These are phyloP conservation scores for Catunica adiposa DNA, from an alignment of 2,329 filamentous ascomycete species.

Conservation along the genomic window DNA sequence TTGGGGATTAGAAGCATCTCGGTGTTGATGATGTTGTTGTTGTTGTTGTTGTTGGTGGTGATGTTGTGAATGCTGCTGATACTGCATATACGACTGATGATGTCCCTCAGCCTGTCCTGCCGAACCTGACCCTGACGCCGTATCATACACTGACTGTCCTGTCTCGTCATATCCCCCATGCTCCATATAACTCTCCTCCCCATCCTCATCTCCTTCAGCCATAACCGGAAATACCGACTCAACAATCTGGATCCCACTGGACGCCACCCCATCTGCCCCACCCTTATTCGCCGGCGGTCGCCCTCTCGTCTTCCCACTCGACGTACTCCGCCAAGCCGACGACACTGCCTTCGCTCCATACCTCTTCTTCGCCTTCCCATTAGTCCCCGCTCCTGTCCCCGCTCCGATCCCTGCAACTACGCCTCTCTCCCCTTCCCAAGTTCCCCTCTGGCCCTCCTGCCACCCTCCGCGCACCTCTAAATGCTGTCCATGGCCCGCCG, in stretches of 20 bases:
- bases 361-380: conserved; percentile 29
- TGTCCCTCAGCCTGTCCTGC: background rate
- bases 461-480: background rate
- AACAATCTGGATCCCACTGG: background rate
- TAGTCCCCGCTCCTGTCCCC: conserved; percentile 22
- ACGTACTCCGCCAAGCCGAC: conserved; percentile 56
- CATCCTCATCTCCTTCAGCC: background rate
- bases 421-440: conserved; percentile 12
- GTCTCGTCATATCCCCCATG: background rate
- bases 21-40: background rate
- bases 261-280: background rate
- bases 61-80: conserved; percentile 1
- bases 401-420: background rate
- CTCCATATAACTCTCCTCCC: background rate
- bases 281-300: conserved; percentile 40
- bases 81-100: conserved; percentile 3
- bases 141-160: background rate
- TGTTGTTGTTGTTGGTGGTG: background rate
- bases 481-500: background rate
- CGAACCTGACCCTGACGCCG: background rate
- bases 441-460: background rate
- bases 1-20: background rate
- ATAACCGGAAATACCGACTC: background rate
- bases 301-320: conserved; percentile 52
- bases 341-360: conserved; percentile 76